Evolutionary conservation across 768 basidiomycete species (phyloP).

Genomic region (Mycena kentingensis): DNA sequence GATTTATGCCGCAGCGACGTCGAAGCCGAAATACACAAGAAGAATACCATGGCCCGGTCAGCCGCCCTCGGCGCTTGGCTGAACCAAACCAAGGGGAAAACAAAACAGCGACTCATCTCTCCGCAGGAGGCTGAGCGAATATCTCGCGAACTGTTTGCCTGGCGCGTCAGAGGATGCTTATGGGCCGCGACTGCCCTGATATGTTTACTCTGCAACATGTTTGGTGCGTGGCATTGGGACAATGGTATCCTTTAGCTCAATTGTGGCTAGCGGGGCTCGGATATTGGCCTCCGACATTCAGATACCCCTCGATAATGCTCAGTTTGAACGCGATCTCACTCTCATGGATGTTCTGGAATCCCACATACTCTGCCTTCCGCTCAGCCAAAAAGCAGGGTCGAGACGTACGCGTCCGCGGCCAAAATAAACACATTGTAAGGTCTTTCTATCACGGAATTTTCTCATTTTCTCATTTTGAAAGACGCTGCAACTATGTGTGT

Average conservation of each 20-base stretch:
- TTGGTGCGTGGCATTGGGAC: constrained; percentile 42
- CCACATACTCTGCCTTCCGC: constrained; percentile 66
- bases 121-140: constrained; percentile 46
- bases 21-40: constrained; percentile 76
- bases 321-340: constrained; percentile 58
- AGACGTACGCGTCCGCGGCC: constrained; percentile 67
- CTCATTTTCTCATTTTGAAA: constrained; percentile 29
- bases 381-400: constrained; percentile 70
- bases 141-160: constrained; percentile 55
- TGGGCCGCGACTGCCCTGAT: constrained; percentile 56
- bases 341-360: constrained; percentile 85
- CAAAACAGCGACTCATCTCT: constrained; percentile 49
- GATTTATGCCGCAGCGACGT: constrained; percentile 72
- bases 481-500: constrained; percentile 60
- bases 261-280: constrained; percentile 35
- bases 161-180: constrained; percentile 69
- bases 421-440: constrained; percentile 63
- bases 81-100: constrained; percentile 66
- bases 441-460: constrained; percentile 5
- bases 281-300: constrained; percentile 29
- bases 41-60: constrained; percentile 80
- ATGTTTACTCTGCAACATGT: constrained; percentile 43
- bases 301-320: constrained; percentile 45
- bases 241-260: neutral
- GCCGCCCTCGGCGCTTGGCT: constrained; percentile 75